A percentile compares a stretch with the other conserved stretches of the same genome.
phyloP scores from a whole-genome alignment of 2,329 filamentous ascomycete species.

The Curvularia verruculosa region DNA sequence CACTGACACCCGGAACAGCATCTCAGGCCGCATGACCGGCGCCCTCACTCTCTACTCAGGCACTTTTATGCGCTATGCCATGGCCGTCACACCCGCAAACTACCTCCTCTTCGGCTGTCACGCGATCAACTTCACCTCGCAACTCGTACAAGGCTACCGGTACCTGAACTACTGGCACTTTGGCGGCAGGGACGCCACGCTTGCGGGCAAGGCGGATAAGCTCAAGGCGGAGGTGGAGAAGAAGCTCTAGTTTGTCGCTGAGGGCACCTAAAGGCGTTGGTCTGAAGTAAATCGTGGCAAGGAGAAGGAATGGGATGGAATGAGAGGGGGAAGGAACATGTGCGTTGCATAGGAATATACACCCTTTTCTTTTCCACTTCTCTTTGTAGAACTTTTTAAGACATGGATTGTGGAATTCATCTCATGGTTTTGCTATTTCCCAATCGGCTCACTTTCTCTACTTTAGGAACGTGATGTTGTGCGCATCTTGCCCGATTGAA shows the following conservation, averaged over 20 bases:
- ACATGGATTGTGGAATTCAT: not conserved
- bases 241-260: slow-evolving; percentile 13
- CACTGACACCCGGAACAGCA: slow-evolving; percentile 51
- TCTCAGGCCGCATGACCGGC: slow-evolving; percentile 68
- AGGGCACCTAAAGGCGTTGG: slow-evolving; percentile 17
- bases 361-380: not conserved
- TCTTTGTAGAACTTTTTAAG: not conserved
- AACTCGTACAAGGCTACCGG: slow-evolving; percentile 66
- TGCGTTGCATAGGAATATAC: not conserved
- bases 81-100: slow-evolving; percentile 68
- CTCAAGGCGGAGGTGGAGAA: slow-evolving; percentile 12
- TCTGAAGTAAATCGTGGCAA: slow-evolving; percentile 10
- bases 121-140: slow-evolving; percentile 67
- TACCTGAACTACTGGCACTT: slow-evolving; percentile 66
- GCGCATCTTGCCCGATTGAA: too few species aligned
- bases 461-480: too few species aligned
- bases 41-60: slow-evolving; percentile 66
- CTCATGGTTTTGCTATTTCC: not conserved
- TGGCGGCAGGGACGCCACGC: slow-evolving; percentile 53
- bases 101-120: slow-evolving; percentile 73
- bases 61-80: slow-evolving; percentile 70
- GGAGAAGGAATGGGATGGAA: not conserved
- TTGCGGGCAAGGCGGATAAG: slow-evolving; percentile 45
- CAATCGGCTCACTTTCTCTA: not conserved
- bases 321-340: not conserved